A percentile compares a stretch with the other conserved stretches of the same genome.
Evolutionary conservation across 257 asterid genomes (phyloP).

Genomic region (Fraxinus excelsior): DNA sequence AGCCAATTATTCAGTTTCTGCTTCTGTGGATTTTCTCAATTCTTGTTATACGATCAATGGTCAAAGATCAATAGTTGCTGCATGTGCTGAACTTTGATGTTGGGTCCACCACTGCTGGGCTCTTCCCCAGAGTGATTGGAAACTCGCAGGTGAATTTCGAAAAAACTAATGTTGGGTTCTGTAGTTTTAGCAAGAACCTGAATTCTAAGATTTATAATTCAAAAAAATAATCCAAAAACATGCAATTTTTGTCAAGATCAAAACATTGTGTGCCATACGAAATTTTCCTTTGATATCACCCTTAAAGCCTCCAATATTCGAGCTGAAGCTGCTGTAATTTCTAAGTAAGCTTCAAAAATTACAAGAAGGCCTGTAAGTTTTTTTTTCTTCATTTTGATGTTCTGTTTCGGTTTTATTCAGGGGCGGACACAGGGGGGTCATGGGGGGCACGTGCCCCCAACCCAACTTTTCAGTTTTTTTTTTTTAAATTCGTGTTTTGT

Average conservation of each 20-base stretch:
- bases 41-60: no score
- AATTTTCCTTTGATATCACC: conserved; percentile 36
- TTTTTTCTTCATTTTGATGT: neutral
- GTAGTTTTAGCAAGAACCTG: conserved; percentile 51
- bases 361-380: conserved; percentile 41
- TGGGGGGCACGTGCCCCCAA: no score
- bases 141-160: conserved; percentile 64
- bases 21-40: no score
- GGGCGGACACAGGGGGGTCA: no score
- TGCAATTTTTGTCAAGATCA: conserved; percentile 36
- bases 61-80: neutral
- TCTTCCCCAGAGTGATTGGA: conserved; percentile 60
- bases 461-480: no score
- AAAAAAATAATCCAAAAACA: conserved; percentile 29
- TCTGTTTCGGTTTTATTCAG: neutral
- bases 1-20: no score
- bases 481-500: no score
- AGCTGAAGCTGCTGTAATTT: conserved; percentile 37
- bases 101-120: conserved; percentile 21
- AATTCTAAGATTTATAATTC: conserved; percentile 34
- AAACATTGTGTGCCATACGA: conserved; percentile 39
- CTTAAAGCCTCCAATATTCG: conserved; percentile 53
- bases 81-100: conserved; percentile 22
- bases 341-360: conserved; percentile 32
- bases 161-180: conserved; percentile 44